Evolutionary conservation across 345 rosid genomes (phyloP), one percentile per base, ranked within the genome.

Genomic region (Cochlearia excelsa): DNA sequence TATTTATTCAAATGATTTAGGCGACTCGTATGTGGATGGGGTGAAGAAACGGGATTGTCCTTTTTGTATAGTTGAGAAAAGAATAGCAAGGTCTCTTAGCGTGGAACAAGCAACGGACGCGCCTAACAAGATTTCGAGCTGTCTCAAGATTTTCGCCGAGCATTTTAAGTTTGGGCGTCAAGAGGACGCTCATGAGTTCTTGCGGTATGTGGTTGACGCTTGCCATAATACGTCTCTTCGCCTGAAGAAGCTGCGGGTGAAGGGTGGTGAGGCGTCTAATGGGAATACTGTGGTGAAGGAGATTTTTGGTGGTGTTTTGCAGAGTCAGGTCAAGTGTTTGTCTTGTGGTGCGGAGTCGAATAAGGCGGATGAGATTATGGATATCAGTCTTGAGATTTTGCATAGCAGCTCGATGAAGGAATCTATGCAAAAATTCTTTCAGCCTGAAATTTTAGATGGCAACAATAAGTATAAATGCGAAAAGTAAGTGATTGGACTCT

Each of bases 301-400:
- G 79, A 94, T 94, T 27, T 94, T 90, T 23, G 97, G 99, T 0
- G 99, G 99, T 31, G 79, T 93, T 5, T 71, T 94, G 82, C 97
- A 87, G 83, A 94, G 97, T 56, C 99, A 90, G 79, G 88, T 94
- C 10, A 90, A 87, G 79, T 94, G 99, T 63, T 68, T 87, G 77
- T 76, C 88, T 1, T 94, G 99, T 43, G 82, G 90, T 62, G 73
- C 71, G 0, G 97, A 90, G 77, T 89, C 97, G 0, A 90, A 90
- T 76, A 94, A 90, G 75, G 81, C 90, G 1, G 99, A 94, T 73
- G 97, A 94, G 74, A 87, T 87, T 62, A 90, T 94, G 97, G 99
- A 94, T 80, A 80, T 94, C 42, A 90, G 93, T 73, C 88, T 94
- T 57, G 99, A 90, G 37, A 72, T 94, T 65, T 66, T 83, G 76